These are phyloP conservation scores for Lavandula angustifolia DNA, from an alignment of 257 asterid species.

Conservation along the genomic window DNA sequence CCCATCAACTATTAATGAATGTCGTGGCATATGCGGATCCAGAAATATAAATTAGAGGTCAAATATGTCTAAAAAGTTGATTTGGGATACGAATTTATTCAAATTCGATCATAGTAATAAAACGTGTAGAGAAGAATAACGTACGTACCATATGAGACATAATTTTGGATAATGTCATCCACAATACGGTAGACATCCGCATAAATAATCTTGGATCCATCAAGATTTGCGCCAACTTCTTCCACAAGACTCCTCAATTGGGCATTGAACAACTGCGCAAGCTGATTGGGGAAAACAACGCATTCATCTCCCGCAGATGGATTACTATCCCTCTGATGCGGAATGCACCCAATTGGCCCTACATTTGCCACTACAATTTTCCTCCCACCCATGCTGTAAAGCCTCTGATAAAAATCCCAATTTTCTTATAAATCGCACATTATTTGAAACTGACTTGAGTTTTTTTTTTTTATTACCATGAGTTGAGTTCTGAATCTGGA, in stretches of 20 bases:
- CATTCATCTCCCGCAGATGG: conserved; percentile 57
- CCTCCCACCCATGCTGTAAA: conserved; percentile 61
- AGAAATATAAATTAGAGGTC: no score
- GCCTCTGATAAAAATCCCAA: conserved; percentile 48
- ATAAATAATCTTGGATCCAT: conserved; percentile 54
- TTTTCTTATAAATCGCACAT: not conserved
- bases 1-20: no score
- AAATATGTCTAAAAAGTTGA: no score
- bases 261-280: conserved; percentile 58
- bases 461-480: conserved; percentile 38
- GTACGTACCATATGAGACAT: conserved; percentile 47
- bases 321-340: conserved; percentile 62
- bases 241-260: conserved; percentile 50
- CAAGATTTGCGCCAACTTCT: conserved; percentile 44
- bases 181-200: conserved; percentile 67
- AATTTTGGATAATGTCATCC: conserved; percentile 53
- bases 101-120: no score
- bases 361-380: conserved; percentile 59
- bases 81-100: not conserved
- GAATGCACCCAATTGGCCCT: conserved; percentile 89
- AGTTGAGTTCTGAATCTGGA: conserved; percentile 59
- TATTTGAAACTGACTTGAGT: not conserved
- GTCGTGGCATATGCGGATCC: no score
- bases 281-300: conserved; percentile 53
- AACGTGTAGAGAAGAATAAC: not conserved